These are phyloP conservation scores for Entomortierella beljakovae DNA, from an alignment of 192 early-diverging fungal species.

Conservation along the genomic window DNA sequence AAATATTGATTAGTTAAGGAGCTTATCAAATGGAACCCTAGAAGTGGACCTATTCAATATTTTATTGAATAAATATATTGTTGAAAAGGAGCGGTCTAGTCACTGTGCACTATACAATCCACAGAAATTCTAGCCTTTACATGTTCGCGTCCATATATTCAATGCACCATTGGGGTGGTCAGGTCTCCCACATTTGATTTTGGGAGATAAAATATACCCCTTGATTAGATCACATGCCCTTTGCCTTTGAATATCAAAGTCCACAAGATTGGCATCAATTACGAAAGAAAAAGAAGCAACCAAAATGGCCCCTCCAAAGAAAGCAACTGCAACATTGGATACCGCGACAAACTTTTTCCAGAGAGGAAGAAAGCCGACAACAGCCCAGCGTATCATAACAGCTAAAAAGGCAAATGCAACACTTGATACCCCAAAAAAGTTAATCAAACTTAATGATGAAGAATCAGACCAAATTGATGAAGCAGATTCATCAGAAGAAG, in stretches of 20 bases:
- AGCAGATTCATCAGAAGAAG: slow-evolving; percentile 19
- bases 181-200: no score
- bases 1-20: no score
- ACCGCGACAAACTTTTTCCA: slow-evolving; percentile 24
- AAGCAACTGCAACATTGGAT: neutral
- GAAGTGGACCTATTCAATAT: no score
- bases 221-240: no score
- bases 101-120: no score
- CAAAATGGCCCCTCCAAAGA: slow-evolving; percentile 28
- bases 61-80: no score
- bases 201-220: no score
- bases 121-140: neutral
- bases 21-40: no score
- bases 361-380: slow-evolving; percentile 39
- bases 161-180: no score
- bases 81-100: no score
- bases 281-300: no score
- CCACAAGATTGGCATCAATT: neutral
- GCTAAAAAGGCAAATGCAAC: slow-evolving; percentile 19
- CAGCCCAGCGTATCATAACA: slow-evolving; percentile 9
- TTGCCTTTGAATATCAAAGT: neutral
- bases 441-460: slow-evolving; percentile 1
- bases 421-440: neutral
- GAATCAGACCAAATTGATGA: slow-evolving; percentile 31
- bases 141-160: neutral